phyloP scores from a whole-genome alignment of 768 basidiomycete genomes.

The Mycena capillaripes region DNA sequence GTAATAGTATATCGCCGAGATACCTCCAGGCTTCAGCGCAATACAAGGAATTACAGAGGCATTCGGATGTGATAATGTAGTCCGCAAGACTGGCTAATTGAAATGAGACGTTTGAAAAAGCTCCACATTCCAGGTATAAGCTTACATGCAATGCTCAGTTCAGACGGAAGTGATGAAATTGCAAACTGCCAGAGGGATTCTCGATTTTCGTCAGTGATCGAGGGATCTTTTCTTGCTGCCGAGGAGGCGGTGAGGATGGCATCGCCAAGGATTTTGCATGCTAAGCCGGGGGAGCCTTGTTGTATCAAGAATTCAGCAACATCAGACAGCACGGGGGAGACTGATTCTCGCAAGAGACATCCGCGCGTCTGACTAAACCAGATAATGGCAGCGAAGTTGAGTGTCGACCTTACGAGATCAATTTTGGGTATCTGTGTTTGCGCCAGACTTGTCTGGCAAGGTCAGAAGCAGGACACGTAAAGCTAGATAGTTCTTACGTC shows the following conservation, averaged over 20 bases:
- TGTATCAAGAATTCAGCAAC: conserved; percentile 38
- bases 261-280: conserved; percentile 46
- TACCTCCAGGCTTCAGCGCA: conserved; percentile 68
- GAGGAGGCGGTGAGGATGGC: conserved; percentile 53
- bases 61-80: conserved; percentile 51
- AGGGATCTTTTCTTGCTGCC: conserved; percentile 37
- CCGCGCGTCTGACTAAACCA: conserved; percentile 45
- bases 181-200: conserved; percentile 56
- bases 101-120: background rate
- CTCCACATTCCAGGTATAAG: background rate
- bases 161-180: conserved; percentile 39
- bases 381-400: conserved; percentile 52
- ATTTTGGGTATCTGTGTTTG: conserved; percentile 14
- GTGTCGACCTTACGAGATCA: conserved; percentile 38
- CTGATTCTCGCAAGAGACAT: conserved; percentile 36
- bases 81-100: conserved; percentile 63
- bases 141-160: conserved; percentile 47
- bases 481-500: background rate
- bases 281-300: conserved; percentile 8
- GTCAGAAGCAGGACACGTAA: background rate
- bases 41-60: conserved; percentile 51
- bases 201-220: conserved; percentile 40
- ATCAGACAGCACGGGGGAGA: conserved; percentile 40
- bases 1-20: conserved; percentile 62
- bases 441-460: conserved; percentile 12